Conservation (phyloP, 139 green algal species). For the Tetratostichococcus sp. region DNA sequence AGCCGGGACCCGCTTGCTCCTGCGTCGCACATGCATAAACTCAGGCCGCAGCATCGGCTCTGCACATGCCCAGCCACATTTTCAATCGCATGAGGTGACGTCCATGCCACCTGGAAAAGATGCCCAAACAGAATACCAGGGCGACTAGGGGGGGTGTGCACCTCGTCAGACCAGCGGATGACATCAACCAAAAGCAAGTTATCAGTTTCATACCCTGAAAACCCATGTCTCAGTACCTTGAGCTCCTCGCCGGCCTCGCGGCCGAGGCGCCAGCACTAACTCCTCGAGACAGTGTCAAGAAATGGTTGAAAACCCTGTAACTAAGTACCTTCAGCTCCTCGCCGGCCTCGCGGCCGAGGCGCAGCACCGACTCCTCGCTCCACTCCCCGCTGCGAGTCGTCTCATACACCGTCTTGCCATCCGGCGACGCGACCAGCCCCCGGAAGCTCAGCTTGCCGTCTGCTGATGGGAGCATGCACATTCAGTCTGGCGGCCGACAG, state of each 20-base stretch:
- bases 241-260: constrained; percentile 76
- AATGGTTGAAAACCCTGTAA: too few species aligned
- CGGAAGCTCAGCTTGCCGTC: constrained; percentile 77
- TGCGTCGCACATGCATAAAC: background rate
- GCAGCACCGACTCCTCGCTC: constrained; percentile 50
- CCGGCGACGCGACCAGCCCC: constrained; percentile 85
- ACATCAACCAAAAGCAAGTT: too few species aligned
- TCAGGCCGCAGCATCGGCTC: too few species aligned
- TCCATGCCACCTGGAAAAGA: too few species aligned
- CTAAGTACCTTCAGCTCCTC: constrained; percentile 77
- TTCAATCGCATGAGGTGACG: too few species aligned
- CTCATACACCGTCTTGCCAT: constrained; percentile 80
- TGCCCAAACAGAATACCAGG: too few species aligned
- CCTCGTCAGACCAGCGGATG: too few species aligned
- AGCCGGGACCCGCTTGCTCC: constrained; percentile 58
- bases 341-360: constrained; percentile 67
- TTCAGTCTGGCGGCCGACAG: too few species aligned
- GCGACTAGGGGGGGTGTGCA: too few species aligned
- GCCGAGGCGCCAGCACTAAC: constrained; percentile 52
- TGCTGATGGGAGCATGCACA: too few species aligned
- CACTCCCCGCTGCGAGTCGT: constrained; percentile 45
- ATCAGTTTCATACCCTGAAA: background rate
- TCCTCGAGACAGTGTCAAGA: too few species aligned
- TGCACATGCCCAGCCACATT: too few species aligned
- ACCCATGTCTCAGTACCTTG: constrained; percentile 60